Conservation (phyloP, 148 eudicot species). For the Amaranthus palmeri region DNA sequence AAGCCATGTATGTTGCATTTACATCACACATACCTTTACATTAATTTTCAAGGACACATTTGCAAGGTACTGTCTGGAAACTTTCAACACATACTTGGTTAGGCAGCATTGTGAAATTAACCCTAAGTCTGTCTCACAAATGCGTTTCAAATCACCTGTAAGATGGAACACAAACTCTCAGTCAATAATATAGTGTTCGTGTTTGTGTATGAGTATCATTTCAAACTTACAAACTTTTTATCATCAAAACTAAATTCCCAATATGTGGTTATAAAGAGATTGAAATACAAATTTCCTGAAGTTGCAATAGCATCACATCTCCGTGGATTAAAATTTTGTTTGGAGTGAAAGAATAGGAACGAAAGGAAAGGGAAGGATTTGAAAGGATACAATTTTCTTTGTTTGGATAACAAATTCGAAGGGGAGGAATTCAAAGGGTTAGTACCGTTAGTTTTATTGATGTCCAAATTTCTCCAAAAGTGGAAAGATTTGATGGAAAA, state of each 20-base stretch:
- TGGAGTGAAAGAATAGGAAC: no score
- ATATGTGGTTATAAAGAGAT: not conserved
- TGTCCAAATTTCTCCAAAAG: no score
- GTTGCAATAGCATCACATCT: not conserved
- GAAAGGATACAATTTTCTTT: no score
- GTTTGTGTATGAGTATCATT: not conserved
- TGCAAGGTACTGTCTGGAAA: slow-evolving; percentile 68
- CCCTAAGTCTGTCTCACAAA: slow-evolving; percentile 87
- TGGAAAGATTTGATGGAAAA: no score
- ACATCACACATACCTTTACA: slow-evolving; percentile 59
- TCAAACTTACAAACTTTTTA: not conserved
- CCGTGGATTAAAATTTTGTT: not conserved
- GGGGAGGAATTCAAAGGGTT: no score
- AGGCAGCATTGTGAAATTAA: slow-evolving; percentile 83
- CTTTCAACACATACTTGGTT: slow-evolving; percentile 64
- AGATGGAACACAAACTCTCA: slow-evolving; percentile 6
- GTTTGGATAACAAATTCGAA: no score
- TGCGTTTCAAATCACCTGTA: slow-evolving; percentile 72
- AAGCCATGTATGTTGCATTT: not conserved
- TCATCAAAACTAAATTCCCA: not conserved
- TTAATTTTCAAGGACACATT: slow-evolving; percentile 81
- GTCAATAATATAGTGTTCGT: not conserved
- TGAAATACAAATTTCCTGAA: not conserved
- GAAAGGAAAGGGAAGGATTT: no score
- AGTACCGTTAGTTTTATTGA: no score